Conservation (phyloP, 2,329 filamentous ascomycete genomes). For the Phaeomoniella chlamydospora region DNA sequence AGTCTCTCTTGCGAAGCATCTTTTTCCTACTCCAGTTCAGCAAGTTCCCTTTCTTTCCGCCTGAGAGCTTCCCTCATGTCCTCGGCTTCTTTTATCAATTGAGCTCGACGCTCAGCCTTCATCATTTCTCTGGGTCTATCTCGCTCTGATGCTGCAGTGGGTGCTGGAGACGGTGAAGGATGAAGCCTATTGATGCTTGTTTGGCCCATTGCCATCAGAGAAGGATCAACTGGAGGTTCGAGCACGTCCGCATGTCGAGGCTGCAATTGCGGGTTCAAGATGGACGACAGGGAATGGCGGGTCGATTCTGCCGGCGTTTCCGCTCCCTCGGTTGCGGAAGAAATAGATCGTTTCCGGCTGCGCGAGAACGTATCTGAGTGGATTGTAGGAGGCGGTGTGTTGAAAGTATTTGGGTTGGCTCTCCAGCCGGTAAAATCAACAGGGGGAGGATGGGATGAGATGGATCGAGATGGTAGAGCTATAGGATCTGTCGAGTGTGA, state of each 20-base stretch:
- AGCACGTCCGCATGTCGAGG: slow-evolving; percentile 10
- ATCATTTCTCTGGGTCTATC: slow-evolving; percentile 22
- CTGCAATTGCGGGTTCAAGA: slow-evolving; percentile 17
- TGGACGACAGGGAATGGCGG: slow-evolving; percentile 11
- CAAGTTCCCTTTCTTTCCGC: slow-evolving; percentile 61
- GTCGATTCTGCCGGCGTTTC: slow-evolving; percentile 12
- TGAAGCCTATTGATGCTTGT: slow-evolving; percentile 16
- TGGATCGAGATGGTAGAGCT: not conserved
- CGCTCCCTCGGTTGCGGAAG: slow-evolving; percentile 13
- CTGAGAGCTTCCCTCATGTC: slow-evolving; percentile 58
- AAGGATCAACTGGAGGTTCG: slow-evolving; percentile 5
- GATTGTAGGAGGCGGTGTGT: slow-evolving; percentile 11
- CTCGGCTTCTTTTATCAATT: slow-evolving; percentile 59
- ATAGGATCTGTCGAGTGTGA: not conserved
- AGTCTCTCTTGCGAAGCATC: not conserved
- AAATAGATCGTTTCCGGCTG: not conserved
- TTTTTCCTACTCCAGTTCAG: slow-evolving; percentile 26
- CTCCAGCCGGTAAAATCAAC: slow-evolving; percentile 35
- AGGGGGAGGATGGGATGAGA: slow-evolving; percentile 19
- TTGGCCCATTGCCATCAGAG: slow-evolving; percentile 21
- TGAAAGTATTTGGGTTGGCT: slow-evolving; percentile 17
- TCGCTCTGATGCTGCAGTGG: slow-evolving; percentile 23
- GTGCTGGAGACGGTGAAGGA: slow-evolving; percentile 11
- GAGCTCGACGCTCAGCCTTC: slow-evolving; percentile 48
- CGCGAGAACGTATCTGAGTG: slow-evolving; percentile 12